These are phyloP conservation scores for Cercospora canescens DNA, from an alignment of 2,329 filamentous ascomycete species.

Conservation along the genomic window DNA sequence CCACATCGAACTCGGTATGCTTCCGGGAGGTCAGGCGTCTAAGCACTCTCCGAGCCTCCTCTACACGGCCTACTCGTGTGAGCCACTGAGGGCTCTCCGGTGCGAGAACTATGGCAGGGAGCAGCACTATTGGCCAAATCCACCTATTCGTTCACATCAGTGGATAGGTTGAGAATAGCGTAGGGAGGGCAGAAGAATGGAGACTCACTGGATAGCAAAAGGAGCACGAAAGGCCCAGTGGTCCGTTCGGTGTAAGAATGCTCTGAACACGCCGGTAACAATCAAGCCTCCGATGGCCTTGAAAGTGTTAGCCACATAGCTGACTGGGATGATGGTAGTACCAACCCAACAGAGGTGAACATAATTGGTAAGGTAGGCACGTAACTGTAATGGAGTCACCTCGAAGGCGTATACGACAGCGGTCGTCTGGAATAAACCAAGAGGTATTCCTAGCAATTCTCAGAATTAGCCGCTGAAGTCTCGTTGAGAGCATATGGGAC, in stretches of 20 bases:
- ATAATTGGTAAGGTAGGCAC: conserved; percentile 17
- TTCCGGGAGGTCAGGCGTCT: conserved; percentile 29
- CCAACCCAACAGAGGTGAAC: conserved; percentile 42
- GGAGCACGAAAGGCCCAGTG: conserved; percentile 35
- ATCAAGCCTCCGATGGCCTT: conserved; percentile 54
- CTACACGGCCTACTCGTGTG: conserved; percentile 27
- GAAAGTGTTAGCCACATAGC: conserved; percentile 22
- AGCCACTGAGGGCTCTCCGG: conserved; percentile 34
- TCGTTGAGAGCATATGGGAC: background rate
- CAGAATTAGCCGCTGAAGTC: conserved; percentile 30
- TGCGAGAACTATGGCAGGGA: conserved; percentile 28
- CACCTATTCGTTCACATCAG: conserved; percentile 33
- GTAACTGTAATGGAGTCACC: conserved; percentile 48
- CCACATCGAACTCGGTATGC: conserved; percentile 25
- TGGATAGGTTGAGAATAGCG: too few species aligned
- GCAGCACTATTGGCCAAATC: conserved; percentile 43
- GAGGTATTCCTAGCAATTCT: conserved; percentile 50
- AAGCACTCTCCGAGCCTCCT: conserved; percentile 26
- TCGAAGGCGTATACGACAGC: conserved; percentile 42
- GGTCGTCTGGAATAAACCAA: conserved; percentile 33
- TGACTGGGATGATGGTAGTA: conserved; percentile 30
- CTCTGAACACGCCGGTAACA: conserved; percentile 43
- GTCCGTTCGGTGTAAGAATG: background rate
- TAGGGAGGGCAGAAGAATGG: background rate
- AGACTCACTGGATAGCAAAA: conserved; percentile 41